Evolutionary conservation across 768 basidiomycete genomes (phyloP).

Genomic region (Trametes cingulata): DNA sequence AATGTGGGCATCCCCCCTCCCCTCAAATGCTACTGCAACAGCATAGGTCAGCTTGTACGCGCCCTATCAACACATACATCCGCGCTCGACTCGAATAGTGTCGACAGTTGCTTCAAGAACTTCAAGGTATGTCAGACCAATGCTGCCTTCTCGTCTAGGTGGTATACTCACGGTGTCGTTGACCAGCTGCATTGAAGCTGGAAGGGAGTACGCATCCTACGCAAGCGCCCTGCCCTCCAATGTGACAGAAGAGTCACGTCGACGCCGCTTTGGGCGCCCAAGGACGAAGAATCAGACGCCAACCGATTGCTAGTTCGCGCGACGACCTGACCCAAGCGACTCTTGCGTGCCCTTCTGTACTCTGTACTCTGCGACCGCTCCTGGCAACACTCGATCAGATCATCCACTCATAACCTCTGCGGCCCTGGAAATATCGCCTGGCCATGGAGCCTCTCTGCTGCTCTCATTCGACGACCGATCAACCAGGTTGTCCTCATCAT

Average conservation of each 20-base stretch:
- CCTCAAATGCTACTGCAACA: slow-evolving; percentile 67
- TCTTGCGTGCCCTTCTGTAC: not conserved
- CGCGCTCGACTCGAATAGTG: slow-evolving; percentile 70
- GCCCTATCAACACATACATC: slow-evolving; percentile 55
- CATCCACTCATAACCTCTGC: not conserved
- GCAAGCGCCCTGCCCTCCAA: not conserved
- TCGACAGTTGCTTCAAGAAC: slow-evolving; percentile 72
- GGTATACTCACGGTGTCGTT: slow-evolving; percentile 48
- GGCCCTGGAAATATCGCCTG: slow-evolving; percentile 32
- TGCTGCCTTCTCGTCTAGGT: not conserved
- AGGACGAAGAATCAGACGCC: not conserved
- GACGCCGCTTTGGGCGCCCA: not conserved
- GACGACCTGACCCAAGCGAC: not conserved
- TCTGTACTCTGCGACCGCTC: not conserved
- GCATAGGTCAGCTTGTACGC: slow-evolving; percentile 11
- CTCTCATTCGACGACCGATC: slow-evolving; percentile 71
- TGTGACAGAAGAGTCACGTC: not conserved
- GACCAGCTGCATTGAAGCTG: slow-evolving; percentile 53
- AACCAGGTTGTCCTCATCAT: slow-evolving; percentile 63
- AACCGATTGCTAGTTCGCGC: slow-evolving; percentile 11
- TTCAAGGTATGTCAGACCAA: slow-evolving; percentile 30
- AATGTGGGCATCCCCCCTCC: slow-evolving; percentile 61
- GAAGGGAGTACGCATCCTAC: slow-evolving; percentile 15
- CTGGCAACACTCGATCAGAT: not conserved
- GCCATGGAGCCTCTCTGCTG: slow-evolving; percentile 71